Evolutionary conservation across 2,329 filamentous ascomycete genomes (phyloP), one percentile per base, ranked within the genome.

Genomic region (Aspergillus sp.): DNA sequence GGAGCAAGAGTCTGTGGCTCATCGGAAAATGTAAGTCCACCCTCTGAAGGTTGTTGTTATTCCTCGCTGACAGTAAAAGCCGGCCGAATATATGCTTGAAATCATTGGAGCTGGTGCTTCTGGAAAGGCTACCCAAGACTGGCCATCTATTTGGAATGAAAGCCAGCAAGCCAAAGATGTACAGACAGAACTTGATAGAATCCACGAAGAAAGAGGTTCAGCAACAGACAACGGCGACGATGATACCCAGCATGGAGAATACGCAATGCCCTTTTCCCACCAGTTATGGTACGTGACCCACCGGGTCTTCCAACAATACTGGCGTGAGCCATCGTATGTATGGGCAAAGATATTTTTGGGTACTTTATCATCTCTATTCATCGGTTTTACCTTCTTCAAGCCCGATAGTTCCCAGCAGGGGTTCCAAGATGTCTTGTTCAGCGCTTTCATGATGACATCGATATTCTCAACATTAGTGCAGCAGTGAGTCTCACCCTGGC

Each of bases 301-400:
- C 52, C 87, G 89, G 58, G 85, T 90, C 28, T 91, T 91, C 71
- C 81, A 91, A 64, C 86, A 93, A 62, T 93, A 91, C 75, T 94
- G 89, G 88, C 84, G 89, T 47, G 89, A 84, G 1, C 89, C 89
- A 0, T 79, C 82, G 2, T 93, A 94, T 71, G 88, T 95, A 62
- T 93, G 90, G 73, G 83, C 86, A 53, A 95, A 95, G 73, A 65
- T 78, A 1, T 71, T 78, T 5, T 79, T 94, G n/a, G 88, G 84
- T 58, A 71, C 77, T 9, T 66, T 60, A 30, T 62, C 60, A 48
- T 75, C 67, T 83, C 90, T 66, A 6, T 91, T 91, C 64, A 87
- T 93, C 57, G 88, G 88, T 28, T 89, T 90, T 64, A 83, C 85
- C 42, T 90, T 93, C 68, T 88, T 79, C 75, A 76, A 81, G 33